Base-by-base conservation (phyloP, 805 yeast genomes). In the Naumovozyma dairenensis region DNA sequence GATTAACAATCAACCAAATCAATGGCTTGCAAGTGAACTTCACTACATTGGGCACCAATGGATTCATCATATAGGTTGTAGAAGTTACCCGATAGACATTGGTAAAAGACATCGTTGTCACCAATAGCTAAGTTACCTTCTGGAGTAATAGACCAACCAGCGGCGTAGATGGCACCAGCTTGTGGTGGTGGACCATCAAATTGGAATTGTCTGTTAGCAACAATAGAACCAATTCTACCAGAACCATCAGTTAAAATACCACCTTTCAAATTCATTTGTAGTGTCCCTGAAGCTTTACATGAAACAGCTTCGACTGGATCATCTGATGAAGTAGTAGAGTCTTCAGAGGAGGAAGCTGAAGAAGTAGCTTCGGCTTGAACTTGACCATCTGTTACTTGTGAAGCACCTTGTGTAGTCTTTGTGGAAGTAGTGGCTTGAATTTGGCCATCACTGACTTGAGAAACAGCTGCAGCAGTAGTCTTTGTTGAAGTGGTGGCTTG, bases 111-210 rank as follows among this genome's bases (percentile, higher is more conserved):
- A 40, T 73, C 73, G 32, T 60, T 53, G 48, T 62, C 60, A 60
- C 84, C 86, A 41, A 79, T 59, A 21, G 83, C 83, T 51, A 79
- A 69, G 64, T 60, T 52, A 59, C 72, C 73, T 15, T 69, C 77
- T 43, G 69, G 71, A 36, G 66, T 58, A 41, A 65, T 53, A 28
- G 67, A 57, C 83, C 83, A 76, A 44, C 83, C 82, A 38, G 71
- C 75, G 48, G 83, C 81, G 56, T 71, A 73, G 55, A 75, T 69
- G 38, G 81, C 68, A 60, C 81, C 82, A 21, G 80, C 83, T 67
- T 80, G 89, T 53, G 87, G 86, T 63, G 83, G 81, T 42, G 85
- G 84, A 55, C 87, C 87, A 58, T 80, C 89, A 52, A 80, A 80
- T 66, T 80, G 89, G 72, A 80, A 80, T 66, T 80, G 89, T 66